Base-by-base conservation (phyloP, 2,329 filamentous ascomycete species). In the Beauveria bassiana region DNA sequence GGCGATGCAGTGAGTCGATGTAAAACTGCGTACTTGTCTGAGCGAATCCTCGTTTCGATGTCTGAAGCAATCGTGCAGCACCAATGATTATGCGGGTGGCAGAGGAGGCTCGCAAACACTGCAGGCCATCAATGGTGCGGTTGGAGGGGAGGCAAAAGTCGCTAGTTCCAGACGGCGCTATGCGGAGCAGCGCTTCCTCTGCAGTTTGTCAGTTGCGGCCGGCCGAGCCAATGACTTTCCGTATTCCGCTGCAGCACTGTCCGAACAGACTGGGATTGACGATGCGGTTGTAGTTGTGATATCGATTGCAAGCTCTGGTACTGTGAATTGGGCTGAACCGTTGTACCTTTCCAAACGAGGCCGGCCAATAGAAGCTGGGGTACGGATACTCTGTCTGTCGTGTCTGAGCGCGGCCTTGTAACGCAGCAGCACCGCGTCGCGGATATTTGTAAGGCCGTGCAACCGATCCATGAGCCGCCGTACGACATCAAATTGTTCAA, bases 401-500 rank as follows among this genome's bases (percentile, higher is more conserved):
- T 57, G 24, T 55, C 20, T 16, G 14, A 22, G n/a, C 26, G 24
- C 12, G 34, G 34, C 34, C 14, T 16, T 43, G n/a, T 22, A 31
- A n/a, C 42, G 42, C 20, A 24, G 20, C 40, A 20, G 8, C 34
- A 45, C 40, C 49, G 55, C 42, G 61, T 47, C 49, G 31, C 61
- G 55, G 61, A 62, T 49, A 59, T 62, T 62, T 50, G 40, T 59
- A 62, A 16, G 42, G 55, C 61, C 61, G 61, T 43, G n/a, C 49
- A 12, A 28, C 61, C 61, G 55, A 55, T 47, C 16, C 47, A 59
- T 26, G 4, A 20, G 34, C 54, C 34, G 34, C 34, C 7, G 31
- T 50, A 9, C 46, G n/a, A 31, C 22, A 47, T 43, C 56, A 31
- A 45, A 24, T 14, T 46, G 20, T 50, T n/a, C 22, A 18, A 42